These are phyloP conservation scores for Raphanus hybrid DNA, from an alignment of 441 rosid species.

Conservation along the genomic window DNA sequence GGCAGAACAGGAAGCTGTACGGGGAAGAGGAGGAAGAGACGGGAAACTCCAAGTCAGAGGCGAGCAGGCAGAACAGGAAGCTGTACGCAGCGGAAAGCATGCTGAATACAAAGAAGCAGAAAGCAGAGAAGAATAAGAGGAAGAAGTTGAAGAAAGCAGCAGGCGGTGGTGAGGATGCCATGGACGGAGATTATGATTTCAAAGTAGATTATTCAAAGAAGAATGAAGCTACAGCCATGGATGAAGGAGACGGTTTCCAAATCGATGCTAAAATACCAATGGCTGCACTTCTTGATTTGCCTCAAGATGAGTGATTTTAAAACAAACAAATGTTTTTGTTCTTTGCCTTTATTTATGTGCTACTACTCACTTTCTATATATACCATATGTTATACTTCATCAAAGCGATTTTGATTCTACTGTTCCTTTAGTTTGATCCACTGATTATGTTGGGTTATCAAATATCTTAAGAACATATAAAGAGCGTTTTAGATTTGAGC, in stretches of 20 bases:
- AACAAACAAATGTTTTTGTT: too few species aligned
- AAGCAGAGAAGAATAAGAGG: constrained; percentile 81
- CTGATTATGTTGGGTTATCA: too few species aligned
- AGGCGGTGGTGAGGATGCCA: constrained; percentile 48
- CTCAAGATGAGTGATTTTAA: constrained; percentile 43
- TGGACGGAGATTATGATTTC: constrained; percentile 83
- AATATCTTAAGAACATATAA: too few species aligned
- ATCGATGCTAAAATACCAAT: constrained; percentile 53
- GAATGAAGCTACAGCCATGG: constrained; percentile 54
- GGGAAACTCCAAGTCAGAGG: constrained; percentile 44
- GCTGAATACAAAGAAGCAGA: constrained; percentile 68
- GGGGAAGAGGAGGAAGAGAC: constrained; percentile 41
- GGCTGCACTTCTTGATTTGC: constrained; percentile 55
- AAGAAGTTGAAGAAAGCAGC: constrained; percentile 57
- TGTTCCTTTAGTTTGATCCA: too few species aligned
- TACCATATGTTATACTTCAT: too few species aligned
- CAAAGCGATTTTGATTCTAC: too few species aligned
- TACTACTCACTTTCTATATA: too few species aligned
- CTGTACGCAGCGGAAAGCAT: constrained; percentile 74
- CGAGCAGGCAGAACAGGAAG: constrained; percentile 71
- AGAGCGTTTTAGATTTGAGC: too few species aligned
- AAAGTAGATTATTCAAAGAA: constrained; percentile 70
- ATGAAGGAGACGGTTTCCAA: constrained; percentile 47
- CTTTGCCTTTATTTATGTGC: too few species aligned
- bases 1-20: constrained; percentile 80